Percentiles rank a stretch among this genome's conserved stretches.
phyloP scores from a whole-genome alignment of 495 filamentous ascomycete genomes.

The Penicillium canescens region DNA sequence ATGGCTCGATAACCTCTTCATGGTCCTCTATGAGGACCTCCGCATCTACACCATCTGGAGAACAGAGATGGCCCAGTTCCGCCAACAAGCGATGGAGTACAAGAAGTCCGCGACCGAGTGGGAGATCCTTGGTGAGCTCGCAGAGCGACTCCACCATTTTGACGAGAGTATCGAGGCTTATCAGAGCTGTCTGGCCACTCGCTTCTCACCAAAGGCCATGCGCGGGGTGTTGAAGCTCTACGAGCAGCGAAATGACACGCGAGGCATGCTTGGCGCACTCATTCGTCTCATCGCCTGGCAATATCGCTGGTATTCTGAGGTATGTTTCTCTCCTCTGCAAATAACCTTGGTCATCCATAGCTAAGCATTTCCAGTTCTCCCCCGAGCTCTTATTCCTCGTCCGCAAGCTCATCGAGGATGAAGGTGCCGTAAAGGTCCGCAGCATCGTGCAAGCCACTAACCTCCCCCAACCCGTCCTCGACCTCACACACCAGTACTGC shows the following conservation, averaged over 20 bases:
- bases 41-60: conserved; percentile 99
- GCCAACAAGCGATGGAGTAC: conserved; percentile 86
- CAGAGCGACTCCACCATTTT: conserved; percentile 84
- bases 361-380: conserved; percentile 67
- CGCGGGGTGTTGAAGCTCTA: conserved; percentile 78
- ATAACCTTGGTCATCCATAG: neutral
- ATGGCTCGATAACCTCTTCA: conserved; percentile 98
- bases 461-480: conserved; percentile 86
- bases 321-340: conserved; percentile 30
- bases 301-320: conserved; percentile 97
- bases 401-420: conserved; percentile 91
- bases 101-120: conserved; percentile 95
- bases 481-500: conserved; percentile 95
- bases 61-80: conserved; percentile 91
- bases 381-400: conserved; percentile 83
- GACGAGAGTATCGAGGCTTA: conserved; percentile 94
- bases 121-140: conserved; percentile 95
- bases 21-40: conserved; percentile 97
- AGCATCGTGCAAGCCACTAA: conserved; percentile 96
- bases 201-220: conserved; percentile 90
- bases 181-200: conserved; percentile 72
- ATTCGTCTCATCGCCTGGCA: conserved; percentile 95
- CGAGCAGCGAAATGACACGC: conserved; percentile 69
- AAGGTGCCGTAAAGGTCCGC: conserved; percentile 94
- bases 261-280: conserved; percentile 73